Evolutionary conservation across 78 protist genomes (phyloP), one percentile per base, ranked within the genome.

Genomic region (Parvularia atlantis): DNA sequence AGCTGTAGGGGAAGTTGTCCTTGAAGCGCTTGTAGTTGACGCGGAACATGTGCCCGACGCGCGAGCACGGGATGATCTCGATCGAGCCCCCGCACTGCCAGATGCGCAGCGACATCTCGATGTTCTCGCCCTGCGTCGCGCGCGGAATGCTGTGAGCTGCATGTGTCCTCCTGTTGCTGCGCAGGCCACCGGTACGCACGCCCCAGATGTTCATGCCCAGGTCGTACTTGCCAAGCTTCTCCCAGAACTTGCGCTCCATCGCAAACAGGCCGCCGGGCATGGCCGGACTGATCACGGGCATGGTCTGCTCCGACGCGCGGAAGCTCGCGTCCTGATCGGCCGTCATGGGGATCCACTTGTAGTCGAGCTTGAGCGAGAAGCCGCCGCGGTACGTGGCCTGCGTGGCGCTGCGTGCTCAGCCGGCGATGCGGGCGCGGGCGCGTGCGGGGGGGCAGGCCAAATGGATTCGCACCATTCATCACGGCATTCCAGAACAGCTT

Each of bases 241-340:
- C 2, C 28, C 10, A 54, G 60, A n/a, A 54, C 36, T 54, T 28
- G 10, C 60, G 60, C 11, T 54, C 36, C 36, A 54, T 54, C 33
- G 60, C 60, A 54, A 54, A 54, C 60, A 54, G 60, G 60, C 60
- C 60, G 35, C 60, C 60, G 24, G 60, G 28, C 60, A 54, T 54
- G 60, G 60, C 60, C 35, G 60, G 60, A 10, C 24, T 28, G 60
- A 22, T 41, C 46, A 41, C 19, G 46, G 4, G 46, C 19, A 10
- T 4, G 46, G 19, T 9, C 19, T 9, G 19, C 4, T 4, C 19
- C 46, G 4, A 9, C 46, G 4, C 46, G 46, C 46, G 46, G 9
- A 10, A 4, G 46, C 46, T 4, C 46, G 4, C 9, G 19, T 41
- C 46, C 46, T 41, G 46, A 9, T 4, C 46, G 19, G 46, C 19